Percentiles rank a stretch among this genome's conserved stretches.
Evolutionary conservation across 768 basidiomycete species (phyloP).

Genomic region (Mycena epipterygia): DNA sequence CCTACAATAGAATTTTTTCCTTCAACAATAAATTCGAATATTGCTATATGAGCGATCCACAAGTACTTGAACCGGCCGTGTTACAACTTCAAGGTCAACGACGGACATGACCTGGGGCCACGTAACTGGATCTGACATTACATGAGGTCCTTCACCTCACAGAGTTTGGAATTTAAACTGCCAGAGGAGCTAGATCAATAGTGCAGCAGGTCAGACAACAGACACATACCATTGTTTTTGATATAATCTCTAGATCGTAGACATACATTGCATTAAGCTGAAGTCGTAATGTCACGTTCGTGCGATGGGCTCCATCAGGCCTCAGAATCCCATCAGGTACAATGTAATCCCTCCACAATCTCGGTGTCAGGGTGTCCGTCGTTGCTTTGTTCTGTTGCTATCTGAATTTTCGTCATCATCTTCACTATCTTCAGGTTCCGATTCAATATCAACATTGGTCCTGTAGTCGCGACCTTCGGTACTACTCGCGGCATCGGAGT

Average conservation of each 20-base stretch:
- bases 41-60: conserved; percentile 23
- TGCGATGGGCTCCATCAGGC: conserved; percentile 15
- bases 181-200: neutral
- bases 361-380: too few relatives aligned
- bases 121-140: neutral
- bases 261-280: neutral
- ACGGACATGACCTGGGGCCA: conserved; percentile 5
- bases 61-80: neutral
- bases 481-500: too few relatives aligned
- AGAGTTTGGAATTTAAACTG: conserved; percentile 26
- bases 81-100: conserved; percentile 15
- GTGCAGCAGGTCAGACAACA: too few relatives aligned
- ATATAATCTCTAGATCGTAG: neutral
- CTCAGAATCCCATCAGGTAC: neutral
- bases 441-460: too few relatives aligned
- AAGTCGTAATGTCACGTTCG: neutral
- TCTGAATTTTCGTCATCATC: neutral
- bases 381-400: neutral
- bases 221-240: neutral
- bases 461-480: too few relatives aligned
- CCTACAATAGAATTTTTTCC: neutral
- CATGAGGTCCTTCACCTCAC: neutral
- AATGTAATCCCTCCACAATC: neutral
- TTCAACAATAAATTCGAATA: neutral
- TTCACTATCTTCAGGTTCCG: neutral